Evolutionary conservation across 2,329 filamentous ascomycete genomes (phyloP).

Genomic region (Pseudocercospora crystallina): DNA sequence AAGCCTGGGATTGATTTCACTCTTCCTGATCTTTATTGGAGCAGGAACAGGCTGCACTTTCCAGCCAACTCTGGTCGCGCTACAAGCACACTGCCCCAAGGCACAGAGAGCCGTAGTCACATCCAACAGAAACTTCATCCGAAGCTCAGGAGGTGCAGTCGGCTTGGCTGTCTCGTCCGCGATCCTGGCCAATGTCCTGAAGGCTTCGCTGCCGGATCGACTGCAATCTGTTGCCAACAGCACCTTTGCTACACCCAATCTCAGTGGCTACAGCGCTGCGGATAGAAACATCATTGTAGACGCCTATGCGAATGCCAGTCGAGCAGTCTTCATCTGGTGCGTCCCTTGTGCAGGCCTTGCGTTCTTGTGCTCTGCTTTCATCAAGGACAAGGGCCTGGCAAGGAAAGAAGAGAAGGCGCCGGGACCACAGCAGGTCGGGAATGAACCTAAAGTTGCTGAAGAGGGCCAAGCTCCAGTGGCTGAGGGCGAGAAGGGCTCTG

Average conservation of each 20-base stretch:
- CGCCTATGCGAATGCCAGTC: constrained; percentile 42
- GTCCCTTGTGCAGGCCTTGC: constrained; percentile 55
- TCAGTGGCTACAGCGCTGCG: constrained; percentile 33
- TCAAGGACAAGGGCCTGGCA: constrained; percentile 40
- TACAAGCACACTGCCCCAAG: constrained; percentile 51
- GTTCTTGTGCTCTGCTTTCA: constrained; percentile 51
- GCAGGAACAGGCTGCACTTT: constrained; percentile 56
- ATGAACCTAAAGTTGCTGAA: background rate
- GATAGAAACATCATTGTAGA: constrained; percentile 42
- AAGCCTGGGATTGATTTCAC: constrained; percentile 49
- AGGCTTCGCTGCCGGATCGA: constrained; percentile 40
- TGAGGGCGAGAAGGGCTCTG: background rate
- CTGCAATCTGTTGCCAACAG: constrained; percentile 41
- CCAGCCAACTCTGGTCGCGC: constrained; percentile 56
- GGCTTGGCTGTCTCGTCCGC: constrained; percentile 60
- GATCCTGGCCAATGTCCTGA: constrained; percentile 40
- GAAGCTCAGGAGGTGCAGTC: constrained; percentile 58
- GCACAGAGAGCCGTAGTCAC: constrained; percentile 62
- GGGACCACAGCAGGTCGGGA: no score
- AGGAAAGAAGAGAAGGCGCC: constrained; percentile 25
- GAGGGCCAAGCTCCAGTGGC: background rate
- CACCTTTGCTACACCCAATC: constrained; percentile 39
- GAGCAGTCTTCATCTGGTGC: constrained; percentile 58
- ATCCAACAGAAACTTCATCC: constrained; percentile 62
- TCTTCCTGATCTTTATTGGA: constrained; percentile 53